A percentile compares a stretch with the other conserved stretches of the same genome.
Evolutionary conservation across 768 basidiomycete species (phyloP).

Genomic region (Cystofilobasidium bisporidii): DNA sequence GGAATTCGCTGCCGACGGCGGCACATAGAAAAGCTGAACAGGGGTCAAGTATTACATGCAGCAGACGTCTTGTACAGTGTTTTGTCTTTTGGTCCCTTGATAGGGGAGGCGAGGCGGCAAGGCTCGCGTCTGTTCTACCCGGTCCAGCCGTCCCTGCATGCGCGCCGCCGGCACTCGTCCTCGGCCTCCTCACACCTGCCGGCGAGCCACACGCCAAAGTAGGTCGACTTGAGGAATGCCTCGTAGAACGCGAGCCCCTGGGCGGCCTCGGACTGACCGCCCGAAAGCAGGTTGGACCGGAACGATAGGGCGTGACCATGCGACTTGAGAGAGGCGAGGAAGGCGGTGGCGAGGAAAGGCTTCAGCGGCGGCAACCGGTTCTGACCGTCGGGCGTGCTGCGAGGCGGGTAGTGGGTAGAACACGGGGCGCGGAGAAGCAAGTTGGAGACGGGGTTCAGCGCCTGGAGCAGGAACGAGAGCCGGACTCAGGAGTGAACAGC

Average conservation of each 20-base stretch:
- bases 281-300: slow-evolving; percentile 37
- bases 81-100: too few species aligned
- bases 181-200: slow-evolving; percentile 22
- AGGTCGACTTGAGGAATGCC: slow-evolving; percentile 19
- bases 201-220: slow-evolving; percentile 27
- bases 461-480: too few species aligned
- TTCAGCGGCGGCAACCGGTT: slow-evolving; percentile 37
- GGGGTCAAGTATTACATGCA: too few species aligned
- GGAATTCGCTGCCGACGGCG: too few species aligned
- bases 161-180: slow-evolving; percentile 23
- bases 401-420: too few species aligned
- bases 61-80: too few species aligned
- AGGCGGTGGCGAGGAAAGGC: slow-evolving; percentile 59
- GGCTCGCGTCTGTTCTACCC: neutral
- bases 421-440: neutral
- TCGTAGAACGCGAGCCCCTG: slow-evolving; percentile 25
- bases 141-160: slow-evolving; percentile 16
- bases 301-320: slow-evolving; percentile 67
- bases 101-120: too few species aligned
- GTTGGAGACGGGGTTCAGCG: too few species aligned
- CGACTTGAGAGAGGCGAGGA: slow-evolving; percentile 61
- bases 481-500: too few species aligned
- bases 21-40: too few species aligned
- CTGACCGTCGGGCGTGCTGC: slow-evolving; percentile 44
- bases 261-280: slow-evolving; percentile 3